These are phyloP conservation scores for Cinnamomum micranthum DNA, from an alignment of 164 flowering plant genomes.

Conservation along the genomic window DNA sequence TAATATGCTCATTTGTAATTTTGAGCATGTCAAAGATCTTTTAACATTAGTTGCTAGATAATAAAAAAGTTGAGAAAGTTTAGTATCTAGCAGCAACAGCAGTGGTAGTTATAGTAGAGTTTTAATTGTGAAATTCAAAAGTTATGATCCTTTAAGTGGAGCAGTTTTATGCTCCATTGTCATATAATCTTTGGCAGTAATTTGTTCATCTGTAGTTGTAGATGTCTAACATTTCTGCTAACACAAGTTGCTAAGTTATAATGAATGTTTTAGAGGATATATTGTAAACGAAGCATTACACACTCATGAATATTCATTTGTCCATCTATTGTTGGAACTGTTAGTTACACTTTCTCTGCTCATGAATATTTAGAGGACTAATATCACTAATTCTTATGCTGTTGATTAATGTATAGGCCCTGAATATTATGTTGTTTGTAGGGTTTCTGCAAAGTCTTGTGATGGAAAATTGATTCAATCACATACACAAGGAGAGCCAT, in stretches of 20 bases:
- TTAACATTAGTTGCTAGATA: too few relatives aligned
- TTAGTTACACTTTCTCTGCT: too few relatives aligned
- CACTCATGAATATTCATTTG: too few relatives aligned
- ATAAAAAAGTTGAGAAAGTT: too few relatives aligned
- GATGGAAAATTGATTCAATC: conserved; percentile 64
- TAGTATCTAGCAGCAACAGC: too few relatives aligned
- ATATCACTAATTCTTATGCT: background rate
- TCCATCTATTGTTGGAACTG: too few relatives aligned
- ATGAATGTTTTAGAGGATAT: too few relatives aligned
- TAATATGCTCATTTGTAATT: too few relatives aligned
- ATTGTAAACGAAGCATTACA: too few relatives aligned
- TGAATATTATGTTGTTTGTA: conserved; percentile 22
- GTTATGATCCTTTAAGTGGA: background rate
- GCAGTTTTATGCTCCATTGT: background rate
- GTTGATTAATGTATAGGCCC: background rate
- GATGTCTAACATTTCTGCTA: background rate
- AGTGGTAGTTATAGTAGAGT: background rate
- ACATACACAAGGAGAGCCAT: conserved; percentile 61
- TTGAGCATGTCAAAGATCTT: too few relatives aligned
- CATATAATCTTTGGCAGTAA: background rate
- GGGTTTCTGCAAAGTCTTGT: conserved; percentile 75
- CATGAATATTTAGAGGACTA: background rate
- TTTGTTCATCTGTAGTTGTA: background rate
- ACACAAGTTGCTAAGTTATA: too few relatives aligned
- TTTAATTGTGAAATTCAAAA: background rate